Base-by-base conservation (phyloP, 768 basidiomycete species). In the Serendipita vermifera region DNA sequence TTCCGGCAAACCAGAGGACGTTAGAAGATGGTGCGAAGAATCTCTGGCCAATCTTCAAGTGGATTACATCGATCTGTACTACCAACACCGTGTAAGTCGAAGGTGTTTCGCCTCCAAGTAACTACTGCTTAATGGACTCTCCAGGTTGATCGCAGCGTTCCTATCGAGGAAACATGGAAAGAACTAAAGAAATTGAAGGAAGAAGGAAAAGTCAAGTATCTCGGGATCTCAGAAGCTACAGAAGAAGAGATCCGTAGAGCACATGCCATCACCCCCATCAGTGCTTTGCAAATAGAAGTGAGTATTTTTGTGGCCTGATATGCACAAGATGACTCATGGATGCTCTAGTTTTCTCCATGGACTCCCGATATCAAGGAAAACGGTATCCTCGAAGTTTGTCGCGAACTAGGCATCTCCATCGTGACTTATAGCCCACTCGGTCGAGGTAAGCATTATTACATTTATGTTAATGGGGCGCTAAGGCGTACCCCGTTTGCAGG, bases 361-460 rank as follows among this genome's bases (percentile, higher is more conserved):
- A 51, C 40, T n/a, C 55, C 54, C 40, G 24, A 29, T 48, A 48
- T 57, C 17, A 59, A 65, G 57, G 33, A 53, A 22, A 55, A 59
- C 33, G 67, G 64, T 11, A 35, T 71, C 20, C 48, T 67, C 36
- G 61, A 63, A n/a, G 61, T 63, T 9, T 64, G 63, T 20, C 20
- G 62, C 31, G 68, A 68, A 58, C 57, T 63, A 17, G 69, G 70
- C 2, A 64, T 70, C 3, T 61, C 63, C 14, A 53, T 71, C 35
- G 67, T 71, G 2, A 65, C 66, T 13, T 71, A 71, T 35, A 63
- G 63, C 20, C 70, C 70, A 6, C 60, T 70, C 14, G 69, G 70
- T 2, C 65, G 69, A 38, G 73, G 73, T 13, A 62, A 73, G 15
- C 56, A n/a, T n/a, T n/a, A n/a, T n/a, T n/a, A n/a, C n/a, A n/a